Conservation (phyloP, 1,284 basidiomycete genomes). For the Chalciporus sp. region DNA sequence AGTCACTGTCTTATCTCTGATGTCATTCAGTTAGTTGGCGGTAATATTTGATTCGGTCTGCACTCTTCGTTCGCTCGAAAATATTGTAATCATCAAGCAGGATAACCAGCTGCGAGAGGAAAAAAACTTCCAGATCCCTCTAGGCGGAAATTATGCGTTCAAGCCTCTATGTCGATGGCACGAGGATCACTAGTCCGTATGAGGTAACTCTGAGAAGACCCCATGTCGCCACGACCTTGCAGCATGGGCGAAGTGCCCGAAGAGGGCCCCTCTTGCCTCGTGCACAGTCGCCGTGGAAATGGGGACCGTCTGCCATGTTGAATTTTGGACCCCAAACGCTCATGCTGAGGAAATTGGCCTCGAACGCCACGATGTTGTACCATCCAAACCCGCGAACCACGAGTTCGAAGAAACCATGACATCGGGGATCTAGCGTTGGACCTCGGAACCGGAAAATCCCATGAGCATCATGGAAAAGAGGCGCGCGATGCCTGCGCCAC, state of each 20-base stretch:
- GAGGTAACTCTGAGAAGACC: too few relatives aligned
- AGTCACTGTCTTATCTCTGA: too few relatives aligned
- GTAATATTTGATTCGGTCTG: too few relatives aligned
- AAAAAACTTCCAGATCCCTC: slow-evolving; percentile 2
- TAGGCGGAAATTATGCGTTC: slow-evolving; percentile 30
- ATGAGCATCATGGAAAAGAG: slow-evolving; percentile 3
- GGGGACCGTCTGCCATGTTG: too few relatives aligned
- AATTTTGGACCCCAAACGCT: slow-evolving; percentile 8
- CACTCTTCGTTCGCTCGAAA: too few relatives aligned
- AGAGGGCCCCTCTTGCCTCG: slow-evolving; percentile 12
- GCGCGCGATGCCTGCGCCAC: slow-evolving; percentile 11
- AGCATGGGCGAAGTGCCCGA: slow-evolving; percentile 21
- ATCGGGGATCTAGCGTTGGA: slow-evolving; percentile 15
- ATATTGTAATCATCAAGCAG: too few relatives aligned
- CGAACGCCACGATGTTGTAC: slow-evolving; percentile 7
- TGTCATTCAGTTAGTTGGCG: too few relatives aligned
- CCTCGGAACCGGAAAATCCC: slow-evolving; percentile 30
- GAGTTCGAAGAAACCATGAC: background rate
- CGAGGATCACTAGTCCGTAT: too few relatives aligned
- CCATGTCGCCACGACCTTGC: slow-evolving; percentile 28
- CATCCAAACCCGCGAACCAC: background rate
- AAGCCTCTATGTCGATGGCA: too few relatives aligned
- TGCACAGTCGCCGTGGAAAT: slow-evolving; percentile 7
- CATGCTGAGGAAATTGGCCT: slow-evolving; percentile 2
- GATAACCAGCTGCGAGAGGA: too few relatives aligned